These are phyloP conservation scores for Ambrosiella beaveri DNA, from an alignment of 2,329 filamentous ascomycete genomes.

Conservation along the genomic window DNA sequence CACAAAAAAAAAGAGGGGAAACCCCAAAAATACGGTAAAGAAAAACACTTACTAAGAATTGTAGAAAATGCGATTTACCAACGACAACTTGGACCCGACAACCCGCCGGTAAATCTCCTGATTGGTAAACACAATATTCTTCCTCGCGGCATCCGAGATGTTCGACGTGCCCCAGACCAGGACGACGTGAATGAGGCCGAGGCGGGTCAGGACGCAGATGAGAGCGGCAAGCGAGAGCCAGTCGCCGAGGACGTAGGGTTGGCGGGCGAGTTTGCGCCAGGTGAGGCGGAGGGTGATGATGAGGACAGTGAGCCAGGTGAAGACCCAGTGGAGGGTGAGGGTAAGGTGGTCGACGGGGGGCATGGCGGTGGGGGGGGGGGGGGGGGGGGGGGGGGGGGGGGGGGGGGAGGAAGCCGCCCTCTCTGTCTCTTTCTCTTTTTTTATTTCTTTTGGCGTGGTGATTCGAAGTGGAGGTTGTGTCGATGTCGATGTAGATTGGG, in stretches of 20 bases:
- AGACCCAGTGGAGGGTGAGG: slow-evolving; percentile 16
- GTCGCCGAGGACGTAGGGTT: slow-evolving; percentile 15
- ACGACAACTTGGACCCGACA: slow-evolving; percentile 21
- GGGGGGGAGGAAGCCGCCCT: background rate
- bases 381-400: background rate
- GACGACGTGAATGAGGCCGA: slow-evolving; percentile 20
- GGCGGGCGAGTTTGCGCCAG: slow-evolving; percentile 14
- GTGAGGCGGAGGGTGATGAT: slow-evolving; percentile 16
- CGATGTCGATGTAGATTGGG: too few relatives aligned
- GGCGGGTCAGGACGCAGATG: slow-evolving; percentile 17
- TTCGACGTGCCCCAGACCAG: slow-evolving; percentile 23
- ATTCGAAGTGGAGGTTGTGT: too few relatives aligned
- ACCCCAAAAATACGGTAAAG: too few relatives aligned
- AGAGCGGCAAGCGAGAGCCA: slow-evolving; percentile 24
- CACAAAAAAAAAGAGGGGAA: background rate
- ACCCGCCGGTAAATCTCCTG: slow-evolving; percentile 20
- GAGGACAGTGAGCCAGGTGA: slow-evolving; percentile 16
- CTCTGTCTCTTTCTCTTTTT: too few relatives aligned
- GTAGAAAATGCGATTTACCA: slow-evolving; percentile 20
- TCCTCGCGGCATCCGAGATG: slow-evolving; percentile 16
- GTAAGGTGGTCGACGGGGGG: slow-evolving; percentile 7
- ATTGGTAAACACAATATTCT: slow-evolving; percentile 17
- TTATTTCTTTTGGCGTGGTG: too few relatives aligned
- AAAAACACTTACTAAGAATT: slow-evolving; percentile 20
- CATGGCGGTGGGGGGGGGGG: background rate